Base-by-base conservation (phyloP, 176 grass and related monocot species). In the Bonia amplexicaulis region DNA sequence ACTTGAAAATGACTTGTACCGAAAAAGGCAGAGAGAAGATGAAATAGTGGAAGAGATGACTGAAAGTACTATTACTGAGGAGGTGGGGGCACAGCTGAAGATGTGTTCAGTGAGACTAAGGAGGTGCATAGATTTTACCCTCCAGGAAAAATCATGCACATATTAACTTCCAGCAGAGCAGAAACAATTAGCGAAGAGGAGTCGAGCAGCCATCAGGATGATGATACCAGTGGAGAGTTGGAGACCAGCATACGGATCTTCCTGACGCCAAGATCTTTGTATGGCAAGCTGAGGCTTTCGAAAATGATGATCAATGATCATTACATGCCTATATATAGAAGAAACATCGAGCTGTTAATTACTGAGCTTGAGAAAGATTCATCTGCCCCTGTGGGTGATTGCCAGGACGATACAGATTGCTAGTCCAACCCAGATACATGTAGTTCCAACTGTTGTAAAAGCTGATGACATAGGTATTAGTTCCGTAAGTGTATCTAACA, bases 251-350 rank as follows among this genome's bases (percentile, higher is more conserved):
- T 93, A 48, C 88, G 86, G 29, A 94, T 95, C 48, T 98, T 90
- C 78, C 73, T 92, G 88, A 92, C 93, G 11, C 93, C 91, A 66
- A 87, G 96, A 80, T 92, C 91, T 48, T 75, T 98, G 14, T 98
- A 98, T 31, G 96, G 93, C 51, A 96, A 98, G 66, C 81, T 98
- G 78, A 95, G 93, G 85, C 91, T 98, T 60, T 98, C 93, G 0
- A 91, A 95, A 73, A 86, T 86, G 63, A 96, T 98, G 96, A 94
- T 98, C 75, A 98, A 98, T 51, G 91, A 98, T 59, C 96, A 98
- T 88, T 98, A 90, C 84, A 98, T 98, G 96, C 96, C 96, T 35
- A 91, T 90, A 45, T 98, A 98, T 58, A 92, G 91, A 86, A 94
- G 88, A 83, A 98, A 90, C 41, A 94, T 96, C 2, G 96, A 96